phyloP scores from a whole-genome alignment of 768 basidiomycete genomes.

The Lactifluus rugatus region DNA sequence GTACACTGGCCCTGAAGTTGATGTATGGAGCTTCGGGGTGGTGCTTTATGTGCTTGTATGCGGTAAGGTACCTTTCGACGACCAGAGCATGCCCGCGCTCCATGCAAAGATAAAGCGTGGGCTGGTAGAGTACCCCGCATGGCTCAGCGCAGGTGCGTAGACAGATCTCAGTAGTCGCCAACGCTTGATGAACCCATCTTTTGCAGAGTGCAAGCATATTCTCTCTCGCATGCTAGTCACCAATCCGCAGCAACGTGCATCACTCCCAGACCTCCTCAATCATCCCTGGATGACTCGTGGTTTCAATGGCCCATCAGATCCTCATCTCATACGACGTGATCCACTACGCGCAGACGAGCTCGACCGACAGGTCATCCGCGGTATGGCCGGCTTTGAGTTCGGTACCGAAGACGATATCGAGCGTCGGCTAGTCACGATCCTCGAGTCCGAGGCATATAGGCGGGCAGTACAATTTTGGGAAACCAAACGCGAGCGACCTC shows the following conservation, averaged over 20 bases:
- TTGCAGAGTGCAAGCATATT: constrained; percentile 87
- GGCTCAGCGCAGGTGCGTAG: constrained; percentile 81
- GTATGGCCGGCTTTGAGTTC: constrained; percentile 97
- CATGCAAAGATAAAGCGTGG: constrained; percentile 99
- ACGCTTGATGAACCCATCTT: not conserved
- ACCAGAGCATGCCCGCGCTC: constrained; percentile 97
- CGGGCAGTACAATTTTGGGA: constrained; percentile 75
- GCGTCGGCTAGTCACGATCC: constrained; percentile 54
- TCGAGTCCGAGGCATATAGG: constrained; percentile 69
- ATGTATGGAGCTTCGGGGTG: constrained; percentile 98
- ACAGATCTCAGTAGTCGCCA: not conserved
- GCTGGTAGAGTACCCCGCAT: constrained; percentile 92
- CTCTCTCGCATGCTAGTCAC: constrained; percentile 95
- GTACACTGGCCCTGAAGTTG: constrained; percentile 96
- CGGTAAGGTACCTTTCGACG: constrained; percentile 98
- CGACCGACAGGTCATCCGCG: constrained; percentile 73
- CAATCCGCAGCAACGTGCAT: constrained; percentile 74
- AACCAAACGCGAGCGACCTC: constrained; percentile 37
- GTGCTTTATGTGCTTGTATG: constrained; percentile 97
- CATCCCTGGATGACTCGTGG: constrained; percentile 95
- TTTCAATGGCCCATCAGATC: constrained; percentile 66
- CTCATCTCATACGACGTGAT: constrained; percentile 81
- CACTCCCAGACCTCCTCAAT: constrained; percentile 71
- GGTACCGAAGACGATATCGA: constrained; percentile 84
- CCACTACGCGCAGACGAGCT: constrained; percentile 85